Base-by-base conservation (phyloP, 1,139 yeast genomes). In the Blastobotrys ciferrii region DNA sequence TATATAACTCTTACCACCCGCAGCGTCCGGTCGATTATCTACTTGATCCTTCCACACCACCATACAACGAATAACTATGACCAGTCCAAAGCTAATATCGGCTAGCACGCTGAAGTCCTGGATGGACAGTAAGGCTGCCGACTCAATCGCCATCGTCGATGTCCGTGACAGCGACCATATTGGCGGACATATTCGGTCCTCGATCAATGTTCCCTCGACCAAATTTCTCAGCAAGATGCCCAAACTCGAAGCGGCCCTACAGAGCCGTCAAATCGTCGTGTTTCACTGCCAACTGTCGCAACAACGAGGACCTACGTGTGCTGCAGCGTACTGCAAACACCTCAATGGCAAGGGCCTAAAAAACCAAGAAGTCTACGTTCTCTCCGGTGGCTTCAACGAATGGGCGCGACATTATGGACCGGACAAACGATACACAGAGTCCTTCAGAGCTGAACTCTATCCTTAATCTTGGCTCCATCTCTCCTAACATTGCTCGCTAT, bases 281-380 rank as follows among this genome's bases (percentile, higher is more conserved):
- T 91, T 92, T 70, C 96, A 91, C 65, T 92, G 98, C 67, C 91
- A 89, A 35, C 73, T 87, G 40, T 84, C 94, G 2, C 97, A 91
- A 66, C 94, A 83, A 51, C 72, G 98, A 43, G 98, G 98, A 0
- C 98, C 98, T 0, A 73, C 87, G 6, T 78, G 95, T 2, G 89
- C 97, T 0, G 71, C 82, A 64, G 74, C 74, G 58, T 86, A 85
- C 58, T 67, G 82, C 52, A 70, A 92, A 54, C 72, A 75, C 15
- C 61, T 83, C 14, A 77, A 73, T 2, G 65, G 69, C 1, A 64
- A 35, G 32, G 65, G 65, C 17, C 61, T 68, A 36, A 64, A 63
- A 7, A 60, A 67, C 2, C 74, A 83, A 54, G 74, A 77, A 44
- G 81, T 91, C 2, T 85, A 82, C 75, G 82, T 91, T 1, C 70